Evolutionary conservation across 2,329 filamentous ascomycete genomes (phyloP).

Genomic region (Fusarium domesticum): DNA sequence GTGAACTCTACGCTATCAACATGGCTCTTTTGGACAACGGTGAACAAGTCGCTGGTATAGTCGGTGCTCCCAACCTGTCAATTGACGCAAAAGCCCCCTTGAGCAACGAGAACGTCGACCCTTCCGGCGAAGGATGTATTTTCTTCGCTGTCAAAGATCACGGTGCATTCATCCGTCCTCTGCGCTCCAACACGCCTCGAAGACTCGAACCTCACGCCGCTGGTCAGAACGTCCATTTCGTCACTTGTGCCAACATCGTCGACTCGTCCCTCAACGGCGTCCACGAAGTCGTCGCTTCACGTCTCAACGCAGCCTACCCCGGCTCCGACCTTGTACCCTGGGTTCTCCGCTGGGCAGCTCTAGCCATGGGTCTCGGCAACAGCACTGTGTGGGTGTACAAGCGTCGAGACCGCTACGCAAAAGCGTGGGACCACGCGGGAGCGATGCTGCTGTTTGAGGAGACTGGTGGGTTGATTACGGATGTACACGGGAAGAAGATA

Average conservation of each 20-base stretch:
- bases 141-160: slow-evolving; percentile 48
- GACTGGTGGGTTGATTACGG: slow-evolving; percentile 53
- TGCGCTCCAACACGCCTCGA: slow-evolving; percentile 31
- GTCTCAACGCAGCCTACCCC: slow-evolving; percentile 42
- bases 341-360: slow-evolving; percentile 54
- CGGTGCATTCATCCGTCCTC: slow-evolving; percentile 47
- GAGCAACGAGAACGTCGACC: slow-evolving; percentile 44
- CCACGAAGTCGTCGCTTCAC: slow-evolving; percentile 43
- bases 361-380: slow-evolving; percentile 53
- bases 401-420: slow-evolving; percentile 45
- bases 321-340: slow-evolving; percentile 54
- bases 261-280: slow-evolving; percentile 48
- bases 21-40: slow-evolving; percentile 51
- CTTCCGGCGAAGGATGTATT: slow-evolving; percentile 45
- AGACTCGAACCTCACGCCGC: slow-evolving; percentile 34
- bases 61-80: slow-evolving; percentile 48
- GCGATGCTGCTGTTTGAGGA: slow-evolving; percentile 59
- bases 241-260: slow-evolving; percentile 46
- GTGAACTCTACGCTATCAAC: slow-evolving; percentile 57
- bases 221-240: slow-evolving; percentile 38
- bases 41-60: slow-evolving; percentile 47
- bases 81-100: slow-evolving; percentile 39
- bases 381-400: slow-evolving; percentile 57
- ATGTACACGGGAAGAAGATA: slow-evolving; percentile 51
- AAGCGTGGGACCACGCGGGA: slow-evolving; percentile 60